These are phyloP conservation scores for Coemansia sp. DNA, from an alignment of 192 early-diverging fungal species.

Conservation along the genomic window DNA sequence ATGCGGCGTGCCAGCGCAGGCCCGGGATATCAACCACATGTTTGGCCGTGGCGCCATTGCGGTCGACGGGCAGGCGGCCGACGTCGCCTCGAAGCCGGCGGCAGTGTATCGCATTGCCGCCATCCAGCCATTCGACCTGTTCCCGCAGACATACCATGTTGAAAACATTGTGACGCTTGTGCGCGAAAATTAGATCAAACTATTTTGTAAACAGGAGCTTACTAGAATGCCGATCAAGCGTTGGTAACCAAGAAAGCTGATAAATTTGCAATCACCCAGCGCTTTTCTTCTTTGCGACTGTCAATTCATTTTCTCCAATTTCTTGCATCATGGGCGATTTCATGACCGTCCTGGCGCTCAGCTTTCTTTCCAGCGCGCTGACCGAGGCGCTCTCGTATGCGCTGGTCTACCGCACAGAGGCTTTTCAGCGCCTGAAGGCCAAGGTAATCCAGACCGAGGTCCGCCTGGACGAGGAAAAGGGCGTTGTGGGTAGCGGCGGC, in stretches of 20 bases:
- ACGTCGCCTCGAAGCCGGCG: conserved; percentile 24
- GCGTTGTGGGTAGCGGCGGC: conserved; percentile 2
- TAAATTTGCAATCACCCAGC: neutral
- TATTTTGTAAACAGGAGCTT: too few species aligned
- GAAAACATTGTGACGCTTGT: conserved; percentile 67
- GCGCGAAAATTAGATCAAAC: conserved; percentile 31
- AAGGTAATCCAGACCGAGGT: conserved; percentile 37
- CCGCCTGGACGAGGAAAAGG: conserved; percentile 37
- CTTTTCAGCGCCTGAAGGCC: conserved; percentile 45
- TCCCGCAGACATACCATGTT: conserved; percentile 69
- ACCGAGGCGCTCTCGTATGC: conserved; percentile 46
- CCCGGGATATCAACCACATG: conserved; percentile 58
- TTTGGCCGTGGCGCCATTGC: conserved; percentile 42
- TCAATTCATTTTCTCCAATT: neutral
- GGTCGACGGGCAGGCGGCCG: conserved; percentile 17
- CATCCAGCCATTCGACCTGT: conserved; percentile 71
- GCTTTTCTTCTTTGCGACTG: neutral
- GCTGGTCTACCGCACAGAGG: conserved; percentile 41
- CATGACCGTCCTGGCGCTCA: conserved; percentile 24
- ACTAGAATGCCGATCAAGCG: too few species aligned
- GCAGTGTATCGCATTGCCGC: conserved; percentile 58
- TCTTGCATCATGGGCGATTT: conserved; percentile 30
- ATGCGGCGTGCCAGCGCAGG: conserved; percentile 65
- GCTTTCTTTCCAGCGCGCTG: conserved; percentile 32
- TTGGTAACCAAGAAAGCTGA: too few species aligned